Base-by-base conservation (phyloP, 1,139 yeast genomes). In the Candida freyschussii region DNA sequence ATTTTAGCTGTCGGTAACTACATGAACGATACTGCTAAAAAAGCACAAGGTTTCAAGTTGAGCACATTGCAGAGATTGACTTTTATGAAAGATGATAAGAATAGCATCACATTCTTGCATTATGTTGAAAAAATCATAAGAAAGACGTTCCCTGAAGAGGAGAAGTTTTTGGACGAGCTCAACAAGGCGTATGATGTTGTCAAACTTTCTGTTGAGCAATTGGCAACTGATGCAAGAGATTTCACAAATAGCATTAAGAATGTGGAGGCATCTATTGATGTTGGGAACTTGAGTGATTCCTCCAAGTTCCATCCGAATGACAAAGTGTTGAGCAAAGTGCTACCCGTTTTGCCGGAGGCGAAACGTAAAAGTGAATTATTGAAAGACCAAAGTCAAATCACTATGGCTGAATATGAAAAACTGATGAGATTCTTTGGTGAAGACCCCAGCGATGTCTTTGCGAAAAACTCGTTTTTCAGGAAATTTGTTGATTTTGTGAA, bases 1-100 rank as follows among this genome's bases (percentile, higher is more conserved):
- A 83, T 83, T 49, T 69, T 82, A 47, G 78, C 89, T 2, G 86
- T 83, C 32, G 94, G 94, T 60, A 83, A 83, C 52, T 83, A 75
- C 51, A 82, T 83, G 93, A 83, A 83, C 52, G 89, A 82, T 50
- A 65, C 78, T 7, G 69, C 85, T 2, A 82, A 82, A 45, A 89
- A 82, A 55, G 91, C 93, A 0, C 78, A 72, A 44, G 94, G 94
- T 33, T 83, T 83, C 62, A 81, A 78, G 50, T 67, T 82, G 48
- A 71, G 77, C 36, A 80, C 93, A 2, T 67, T 83, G 39, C 93
- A 79, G 54, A 63, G 93, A 52, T 66, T 83, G 42, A 75, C 82
- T 27, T 82, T 82, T 48, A 75, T 82, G 66, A 83, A 83, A 45
- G 91, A 82, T 54, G 80, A 78, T 36, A 79, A 78, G 47, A 82